These are phyloP conservation scores for Lactarius pseudohatsudake DNA, from an alignment of 768 basidiomycete genomes.

Conservation along the genomic window DNA sequence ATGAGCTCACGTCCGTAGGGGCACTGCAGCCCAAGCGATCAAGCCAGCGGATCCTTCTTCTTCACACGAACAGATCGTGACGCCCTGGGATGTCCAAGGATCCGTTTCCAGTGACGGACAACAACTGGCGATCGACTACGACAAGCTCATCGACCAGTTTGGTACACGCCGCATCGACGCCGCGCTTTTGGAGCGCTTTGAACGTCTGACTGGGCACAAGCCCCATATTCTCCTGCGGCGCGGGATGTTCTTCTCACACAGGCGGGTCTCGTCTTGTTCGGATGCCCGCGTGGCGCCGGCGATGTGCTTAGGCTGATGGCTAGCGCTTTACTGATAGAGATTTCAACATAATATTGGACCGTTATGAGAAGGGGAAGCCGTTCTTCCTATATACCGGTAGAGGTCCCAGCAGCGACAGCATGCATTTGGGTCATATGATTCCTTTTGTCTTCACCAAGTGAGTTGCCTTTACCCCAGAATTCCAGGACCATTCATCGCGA, in stretches of 20 bases:
- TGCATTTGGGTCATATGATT: conserved; percentile 98
- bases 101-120: conserved; percentile 84
- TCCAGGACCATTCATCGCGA: conserved; percentile 4
- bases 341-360: conserved; percentile 88
- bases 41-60: conserved; percentile 36
- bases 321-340: conserved; percentile 52
- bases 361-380: conserved; percentile 94
- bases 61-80: conserved; percentile 74
- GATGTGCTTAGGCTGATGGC: neutral
- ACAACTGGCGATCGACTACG: conserved; percentile 93
- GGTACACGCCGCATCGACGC: conserved; percentile 82
- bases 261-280: conserved; percentile 48
- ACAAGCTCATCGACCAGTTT: conserved; percentile 92
- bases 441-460: conserved; percentile 98
- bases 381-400: conserved; percentile 98
- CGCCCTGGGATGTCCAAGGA: conserved; percentile 98
- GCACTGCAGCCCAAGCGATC: conserved; percentile 29
- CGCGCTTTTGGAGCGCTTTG: conserved; percentile 82
- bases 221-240: conserved; percentile 88
- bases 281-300: neutral
- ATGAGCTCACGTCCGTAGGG: conserved; percentile 1
- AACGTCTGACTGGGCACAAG: conserved; percentile 81
- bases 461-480: conserved; percentile 32
- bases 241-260: conserved; percentile 97
- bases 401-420: conserved; percentile 93